These are phyloP conservation scores for Nothophytophthora sp. DNA, from an alignment of 352 stramenopile species.

Conservation along the genomic window DNA sequence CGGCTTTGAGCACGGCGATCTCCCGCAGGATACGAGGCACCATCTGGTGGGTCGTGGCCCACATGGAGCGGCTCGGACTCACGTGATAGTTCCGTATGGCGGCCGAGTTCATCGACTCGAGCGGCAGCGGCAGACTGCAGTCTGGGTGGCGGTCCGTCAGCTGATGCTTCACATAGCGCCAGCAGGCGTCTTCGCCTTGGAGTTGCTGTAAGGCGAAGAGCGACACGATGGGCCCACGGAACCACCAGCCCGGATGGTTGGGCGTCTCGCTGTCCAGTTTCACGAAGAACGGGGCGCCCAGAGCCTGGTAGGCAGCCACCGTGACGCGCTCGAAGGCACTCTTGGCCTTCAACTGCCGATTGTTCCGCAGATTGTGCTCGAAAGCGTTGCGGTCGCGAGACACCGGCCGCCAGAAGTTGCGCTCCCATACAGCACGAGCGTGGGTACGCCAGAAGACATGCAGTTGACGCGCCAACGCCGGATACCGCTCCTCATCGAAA, in stretches of 20 bases:
- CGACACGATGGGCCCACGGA: slow-evolving; percentile 37
- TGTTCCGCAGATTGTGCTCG: slow-evolving; percentile 21
- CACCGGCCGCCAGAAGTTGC: slow-evolving; percentile 49
- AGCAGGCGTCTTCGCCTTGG: slow-evolving; percentile 29
- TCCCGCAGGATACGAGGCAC: slow-evolving; percentile 10
- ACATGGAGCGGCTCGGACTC: slow-evolving; percentile 26
- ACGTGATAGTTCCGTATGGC: slow-evolving; percentile 15
- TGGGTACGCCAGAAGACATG: slow-evolving; percentile 40
- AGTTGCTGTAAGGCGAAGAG: slow-evolving; percentile 25
- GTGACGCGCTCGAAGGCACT: slow-evolving; percentile 38
- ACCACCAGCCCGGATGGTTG: slow-evolving; percentile 59
- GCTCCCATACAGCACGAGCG: slow-evolving; percentile 49
- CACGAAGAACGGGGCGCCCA: slow-evolving; percentile 50
- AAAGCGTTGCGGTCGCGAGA: slow-evolving; percentile 8
- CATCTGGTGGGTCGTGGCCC: slow-evolving; percentile 19
- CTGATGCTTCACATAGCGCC: slow-evolving; percentile 38
- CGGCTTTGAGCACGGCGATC: slow-evolving; percentile 15
- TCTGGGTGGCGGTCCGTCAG: slow-evolving; percentile 38
- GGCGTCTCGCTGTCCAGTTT: slow-evolving; percentile 31
- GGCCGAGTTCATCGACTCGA: slow-evolving; percentile 33
- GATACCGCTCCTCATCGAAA: slow-evolving; percentile 32
- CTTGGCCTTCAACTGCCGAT: slow-evolving; percentile 37
- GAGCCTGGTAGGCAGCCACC: slow-evolving; percentile 17
- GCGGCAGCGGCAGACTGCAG: slow-evolving; percentile 38
- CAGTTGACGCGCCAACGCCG: slow-evolving; percentile 22